A percentile compares a stretch with the other conserved stretches of the same genome.
These are phyloP conservation scores for Eutrema japonicum DNA, from an alignment of 345 rosid species.

Conservation along the genomic window DNA sequence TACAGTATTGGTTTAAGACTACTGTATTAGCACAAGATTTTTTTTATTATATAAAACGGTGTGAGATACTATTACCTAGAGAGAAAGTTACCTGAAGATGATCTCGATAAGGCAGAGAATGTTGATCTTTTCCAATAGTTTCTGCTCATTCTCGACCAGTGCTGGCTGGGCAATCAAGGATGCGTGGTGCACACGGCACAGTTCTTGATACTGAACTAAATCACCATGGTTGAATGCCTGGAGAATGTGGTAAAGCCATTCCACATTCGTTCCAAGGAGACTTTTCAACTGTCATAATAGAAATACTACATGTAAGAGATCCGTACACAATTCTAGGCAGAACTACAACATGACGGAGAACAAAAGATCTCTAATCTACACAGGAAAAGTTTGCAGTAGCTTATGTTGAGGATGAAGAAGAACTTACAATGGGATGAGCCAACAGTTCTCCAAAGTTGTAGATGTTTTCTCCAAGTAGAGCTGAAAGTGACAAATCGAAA, in stretches of 20 bases:
- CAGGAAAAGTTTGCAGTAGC: not conserved
- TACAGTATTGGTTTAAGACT: conserved; percentile 39
- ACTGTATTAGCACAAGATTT: not conserved
- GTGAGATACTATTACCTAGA: conserved; percentile 10
- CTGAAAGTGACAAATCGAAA: conserved; percentile 95
- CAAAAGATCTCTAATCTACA: conserved; percentile 1
- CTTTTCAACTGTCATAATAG: conserved; percentile 70
- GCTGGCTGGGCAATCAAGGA: conserved; percentile 92
- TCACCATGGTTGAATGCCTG: conserved; percentile 93
- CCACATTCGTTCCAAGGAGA: conserved; percentile 84
- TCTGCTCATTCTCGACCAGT: conserved; percentile 85
- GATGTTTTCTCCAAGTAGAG: conserved; percentile 96
- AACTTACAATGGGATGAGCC: conserved; percentile 98
- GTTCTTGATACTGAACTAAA: conserved; percentile 80
- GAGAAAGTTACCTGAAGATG: conserved; percentile 75
- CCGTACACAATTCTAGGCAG: conserved; percentile 2
- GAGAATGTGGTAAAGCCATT: conserved; percentile 96
- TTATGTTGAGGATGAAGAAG: conserved; percentile 6
- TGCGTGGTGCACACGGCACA: conserved; percentile 83
- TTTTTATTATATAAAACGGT: not conserved
- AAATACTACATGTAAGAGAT: conserved; percentile 18
- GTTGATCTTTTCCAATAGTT: conserved; percentile 92
- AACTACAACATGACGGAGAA: not conserved
- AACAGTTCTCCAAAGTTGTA: conserved; percentile 98
- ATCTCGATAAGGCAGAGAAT: conserved; percentile 98